Percentiles rank a stretch among this genome's conserved stretches.
Evolutionary conservation across 352 stramenopile species (phyloP).

Genomic region (Phytophthora europaea): DNA sequence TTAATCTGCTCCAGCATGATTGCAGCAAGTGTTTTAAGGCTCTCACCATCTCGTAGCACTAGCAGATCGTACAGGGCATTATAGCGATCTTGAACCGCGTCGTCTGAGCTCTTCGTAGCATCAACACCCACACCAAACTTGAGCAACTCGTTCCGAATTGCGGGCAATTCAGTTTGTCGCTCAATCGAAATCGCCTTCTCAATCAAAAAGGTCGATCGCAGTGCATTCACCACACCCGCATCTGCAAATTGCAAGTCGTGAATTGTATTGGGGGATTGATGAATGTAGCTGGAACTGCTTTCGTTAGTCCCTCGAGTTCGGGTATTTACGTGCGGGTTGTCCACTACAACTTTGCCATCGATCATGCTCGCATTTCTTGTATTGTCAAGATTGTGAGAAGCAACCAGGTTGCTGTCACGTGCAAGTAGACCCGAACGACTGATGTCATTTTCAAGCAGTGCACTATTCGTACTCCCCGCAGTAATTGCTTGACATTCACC

Average conservation of each 20-base stretch:
- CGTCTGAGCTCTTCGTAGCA: slow-evolving; percentile 18
- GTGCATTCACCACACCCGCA: slow-evolving; percentile 58
- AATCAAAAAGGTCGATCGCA: slow-evolving; percentile 72
- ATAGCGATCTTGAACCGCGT: slow-evolving; percentile 48
- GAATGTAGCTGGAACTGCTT: neutral
- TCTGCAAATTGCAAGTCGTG: slow-evolving; percentile 67
- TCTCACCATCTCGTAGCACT: slow-evolving; percentile 76
- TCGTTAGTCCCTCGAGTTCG: slow-evolving; percentile 13
- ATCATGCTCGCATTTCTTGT: neutral
- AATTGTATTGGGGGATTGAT: slow-evolving; percentile 54
- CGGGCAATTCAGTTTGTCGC: slow-evolving; percentile 44
- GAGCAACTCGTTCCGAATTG: slow-evolving; percentile 55
- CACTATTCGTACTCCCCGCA: neutral
- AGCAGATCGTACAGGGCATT: slow-evolving; percentile 69
- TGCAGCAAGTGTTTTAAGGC: slow-evolving; percentile 63
- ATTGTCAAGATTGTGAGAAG: slow-evolving; percentile 1
- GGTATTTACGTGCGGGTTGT: neutral
- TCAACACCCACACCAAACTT: slow-evolving; percentile 67
- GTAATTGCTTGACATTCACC: neutral
- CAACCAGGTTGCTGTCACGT: slow-evolving; percentile 9
- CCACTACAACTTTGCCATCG: neutral
- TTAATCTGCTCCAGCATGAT: slow-evolving; percentile 77
- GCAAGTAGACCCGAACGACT: neutral
- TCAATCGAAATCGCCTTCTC: slow-evolving; percentile 80
- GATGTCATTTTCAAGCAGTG: neutral